Evolutionary conservation across 768 basidiomycete species (phyloP).

Genomic region (Cyclocybe cylindracea): DNA sequence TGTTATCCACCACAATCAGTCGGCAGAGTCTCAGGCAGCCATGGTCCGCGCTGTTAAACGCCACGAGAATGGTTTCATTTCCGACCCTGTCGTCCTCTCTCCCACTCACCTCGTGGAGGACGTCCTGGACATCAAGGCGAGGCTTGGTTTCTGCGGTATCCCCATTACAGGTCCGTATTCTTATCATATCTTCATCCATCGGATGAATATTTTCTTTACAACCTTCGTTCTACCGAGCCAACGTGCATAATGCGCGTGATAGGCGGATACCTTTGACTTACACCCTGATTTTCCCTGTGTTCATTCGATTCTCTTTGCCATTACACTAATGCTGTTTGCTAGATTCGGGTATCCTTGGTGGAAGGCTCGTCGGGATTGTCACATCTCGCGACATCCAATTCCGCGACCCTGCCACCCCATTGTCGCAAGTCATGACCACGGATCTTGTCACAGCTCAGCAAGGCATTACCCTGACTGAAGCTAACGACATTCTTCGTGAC

Average conservation of each 20-base stretch:
- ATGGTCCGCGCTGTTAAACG: constrained; percentile 99
- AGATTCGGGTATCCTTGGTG: constrained; percentile 88
- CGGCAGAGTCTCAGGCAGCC: constrained; percentile 81
- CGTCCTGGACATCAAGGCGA: constrained; percentile 90
- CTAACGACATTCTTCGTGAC: constrained; percentile 92
- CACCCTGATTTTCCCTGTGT: constrained; percentile 35
- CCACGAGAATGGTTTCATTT: constrained; percentile 98
- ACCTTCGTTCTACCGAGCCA: constrained; percentile 94
- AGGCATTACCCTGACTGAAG: constrained; percentile 88
- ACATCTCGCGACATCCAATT: constrained; percentile 97
- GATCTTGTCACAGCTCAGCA: constrained; percentile 82
- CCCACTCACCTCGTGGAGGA: constrained; percentile 80
- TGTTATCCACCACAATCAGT: constrained; percentile 97
- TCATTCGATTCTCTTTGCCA: constrained; percentile 7
- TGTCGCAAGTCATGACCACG: constrained; percentile 88
- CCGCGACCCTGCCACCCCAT: constrained; percentile 61
- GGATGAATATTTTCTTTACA: constrained; percentile 54
- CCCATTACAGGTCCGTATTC: constrained; percentile 90
- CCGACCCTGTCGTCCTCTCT: constrained; percentile 88
- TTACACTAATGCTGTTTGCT: constrained; percentile 14
- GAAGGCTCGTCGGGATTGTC: constrained; percentile 94
- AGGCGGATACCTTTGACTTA: constrained; percentile 56
- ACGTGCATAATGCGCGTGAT: constrained; percentile 65
- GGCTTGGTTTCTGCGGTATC: constrained; percentile 93
- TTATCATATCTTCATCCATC: constrained; percentile 11